Percentiles rank a stretch among this genome's conserved stretches.
Evolutionary conservation across 495 filamentous ascomycete genomes (phyloP).

Genomic region (Apiosordaria backusii): DNA sequence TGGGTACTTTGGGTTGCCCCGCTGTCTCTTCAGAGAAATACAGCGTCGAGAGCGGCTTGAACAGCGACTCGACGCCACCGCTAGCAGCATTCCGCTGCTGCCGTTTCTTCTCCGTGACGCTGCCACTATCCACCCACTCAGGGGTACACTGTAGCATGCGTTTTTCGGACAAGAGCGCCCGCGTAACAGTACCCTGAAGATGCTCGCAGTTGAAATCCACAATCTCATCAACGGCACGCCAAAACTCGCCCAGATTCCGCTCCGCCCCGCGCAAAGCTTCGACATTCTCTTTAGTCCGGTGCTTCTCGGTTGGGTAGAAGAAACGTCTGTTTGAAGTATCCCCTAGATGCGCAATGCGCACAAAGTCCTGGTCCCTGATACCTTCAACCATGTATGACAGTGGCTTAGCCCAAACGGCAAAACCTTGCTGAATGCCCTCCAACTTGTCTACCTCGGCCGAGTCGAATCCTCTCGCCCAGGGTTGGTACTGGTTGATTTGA

Average conservation of each 20-base stretch:
- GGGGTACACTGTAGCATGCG: slow-evolving; percentile 46
- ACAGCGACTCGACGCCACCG: slow-evolving; percentile 1
- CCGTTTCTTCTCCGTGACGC: no score
- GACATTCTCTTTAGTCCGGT: slow-evolving; percentile 41
- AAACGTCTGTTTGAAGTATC: slow-evolving; percentile 35
- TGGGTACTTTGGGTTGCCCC: not conserved
- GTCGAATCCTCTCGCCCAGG: slow-evolving; percentile 45
- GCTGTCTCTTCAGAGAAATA: slow-evolving; percentile 16
- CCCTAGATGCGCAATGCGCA: slow-evolving; percentile 21
- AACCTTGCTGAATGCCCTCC: slow-evolving; percentile 25
- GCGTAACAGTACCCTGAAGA: slow-evolving; percentile 21
- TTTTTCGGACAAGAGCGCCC: slow-evolving; percentile 29
- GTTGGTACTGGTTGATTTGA: slow-evolving; percentile 46
- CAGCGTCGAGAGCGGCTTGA: slow-evolving; percentile 22
- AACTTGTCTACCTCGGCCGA: slow-evolving; percentile 16
- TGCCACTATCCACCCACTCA: slow-evolving; percentile 49
- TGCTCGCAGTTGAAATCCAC: slow-evolving; percentile 9
- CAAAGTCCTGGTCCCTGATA: slow-evolving; percentile 14
- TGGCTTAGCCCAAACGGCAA: slow-evolving; percentile 10
- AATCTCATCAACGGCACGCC: slow-evolving; percentile 28
- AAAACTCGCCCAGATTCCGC: slow-evolving; percentile 48
- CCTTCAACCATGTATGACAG: slow-evolving; percentile 17
- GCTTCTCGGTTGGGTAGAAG: slow-evolving; percentile 50
- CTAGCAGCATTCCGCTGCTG: slow-evolving; percentile 14
- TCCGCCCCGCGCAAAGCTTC: slow-evolving; percentile 41